Base-by-base conservation (phyloP, 2,329 filamentous ascomycete species). In the Cryphonectria carpinicola region DNA sequence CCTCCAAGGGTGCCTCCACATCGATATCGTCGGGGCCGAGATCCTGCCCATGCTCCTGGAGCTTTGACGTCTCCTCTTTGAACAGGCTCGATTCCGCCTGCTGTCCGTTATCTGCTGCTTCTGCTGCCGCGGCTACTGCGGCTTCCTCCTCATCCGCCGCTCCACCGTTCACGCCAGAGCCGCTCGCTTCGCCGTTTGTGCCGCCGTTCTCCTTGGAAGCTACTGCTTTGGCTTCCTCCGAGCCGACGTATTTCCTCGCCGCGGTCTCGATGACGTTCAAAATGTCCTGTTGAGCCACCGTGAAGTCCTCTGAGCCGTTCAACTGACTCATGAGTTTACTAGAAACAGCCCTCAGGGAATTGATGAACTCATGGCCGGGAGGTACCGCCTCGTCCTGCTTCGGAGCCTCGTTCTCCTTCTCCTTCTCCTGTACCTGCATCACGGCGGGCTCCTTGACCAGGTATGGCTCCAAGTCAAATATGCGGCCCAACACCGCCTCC, bases 221-320 rank as follows among this genome's bases (percentile, higher is more conserved):
- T 13, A 52, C 62, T 19, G 71, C 49, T 64, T 77, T 79, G n/a
- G 71, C 64, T 49, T 82, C 79, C 10, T 78, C 77, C 0, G 80
- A 80, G 10, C 81, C 80, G 1, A 89, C 78, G 68, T 87, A 89
- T 69, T 84, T 84, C 62, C 80, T 82, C 0, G 86, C 83, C 3
- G 87, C 88, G 52, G 80, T 81, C 70, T 84, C 82, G 46, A 90
- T 85, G 25, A 82, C 80, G 10, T 86, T 82, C 28, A 89, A 75
- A 4, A 85, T 81, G 10, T 86, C 84, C 69, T 84, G 82, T 52
- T 85, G 84, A 0, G 81, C 75, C 7, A 70, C 75, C 65, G 69
- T 71, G 56, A 78, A 70, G 37, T 78, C 73, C 65, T 69, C 75
- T 1, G 79, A 80, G 39, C 82, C 83, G 65, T 83, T 80, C 43